Evolutionary conservation across 1,284 basidiomycete genomes (phyloP), one percentile per base, ranked within the genome.

Genomic region (Apiotrichum siamense): DNA sequence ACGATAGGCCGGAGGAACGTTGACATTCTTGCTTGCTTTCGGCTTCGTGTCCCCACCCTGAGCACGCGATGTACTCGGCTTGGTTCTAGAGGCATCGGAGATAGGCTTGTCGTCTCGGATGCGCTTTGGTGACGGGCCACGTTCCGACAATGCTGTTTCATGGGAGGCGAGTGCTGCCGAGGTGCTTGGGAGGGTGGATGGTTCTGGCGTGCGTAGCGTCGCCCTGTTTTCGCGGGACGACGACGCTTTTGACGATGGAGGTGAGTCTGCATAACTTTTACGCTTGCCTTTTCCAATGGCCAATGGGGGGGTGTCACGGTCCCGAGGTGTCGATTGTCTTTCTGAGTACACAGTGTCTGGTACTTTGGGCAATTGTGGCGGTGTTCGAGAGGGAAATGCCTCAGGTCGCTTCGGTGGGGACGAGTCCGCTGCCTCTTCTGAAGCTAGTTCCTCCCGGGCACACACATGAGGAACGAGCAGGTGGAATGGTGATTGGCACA

Each of bases 401-500:
- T 67, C 65, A 3, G 60, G 54, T 9, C 62, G 58, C 18, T 60
- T 60, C 0, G 59, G 53, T 4, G 64, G 60, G 3, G 63, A 62
- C 0, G 63, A 57, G 0, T 54, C 46, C 43, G 40, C 35, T 4
- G 29, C 4, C 0, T 29, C 18, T 2, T 40, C 45, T 3, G 37
- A 15, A 2, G 23, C 23, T 1, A 43, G 37, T 1, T 43, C 50
- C 4, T 46, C 50, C 3, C 49, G 21, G 12, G 66, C 66, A 43
- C 67, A 68, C 17, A 59, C 41, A 49, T 69, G 69, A 0, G 69
- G 70, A 15, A 70, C 49, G 13, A 70, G 52, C 4, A 71, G 59
- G 43, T 67, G 66, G 55, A 72, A 69, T 10, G 67, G 65, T 24
- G 66, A 65, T 4, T 60, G 63, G 47, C 69, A 72, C 0, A 55